phyloP scores from a whole-genome alignment of 2,329 filamentous ascomycete genomes.

The Cercospora janseana region DNA sequence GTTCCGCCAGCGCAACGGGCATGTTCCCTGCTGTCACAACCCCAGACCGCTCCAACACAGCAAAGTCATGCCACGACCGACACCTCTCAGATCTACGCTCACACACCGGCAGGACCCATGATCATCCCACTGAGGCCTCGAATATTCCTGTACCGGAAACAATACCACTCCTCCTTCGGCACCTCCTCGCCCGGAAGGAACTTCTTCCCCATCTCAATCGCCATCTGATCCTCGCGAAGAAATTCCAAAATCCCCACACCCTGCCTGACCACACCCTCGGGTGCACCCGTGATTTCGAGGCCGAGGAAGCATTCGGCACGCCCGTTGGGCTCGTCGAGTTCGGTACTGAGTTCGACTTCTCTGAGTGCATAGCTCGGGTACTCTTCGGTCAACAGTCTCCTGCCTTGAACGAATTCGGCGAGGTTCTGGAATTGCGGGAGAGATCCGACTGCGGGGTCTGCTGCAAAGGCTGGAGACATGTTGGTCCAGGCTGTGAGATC shows the following conservation, averaged over 20 bases:
- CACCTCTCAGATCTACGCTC: too few species aligned
- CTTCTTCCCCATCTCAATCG: not conserved
- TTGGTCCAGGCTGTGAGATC: not conserved
- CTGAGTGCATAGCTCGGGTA: slow-evolving; percentile 4
- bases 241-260: slow-evolving; percentile 10
- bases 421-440: slow-evolving; percentile 1
- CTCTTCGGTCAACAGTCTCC: not conserved
- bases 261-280: slow-evolving; percentile 13
- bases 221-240: slow-evolving; percentile 2
- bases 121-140: slow-evolving; percentile 9
- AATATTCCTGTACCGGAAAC: slow-evolving; percentile 6
- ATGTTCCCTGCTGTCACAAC: too few species aligned
- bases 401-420: not conserved
- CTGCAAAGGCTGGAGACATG: slow-evolving; percentile 3
- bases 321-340: slow-evolving; percentile 12
- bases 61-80: too few species aligned
- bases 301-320: slow-evolving; percentile 6
- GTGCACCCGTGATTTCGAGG: slow-evolving; percentile 5
- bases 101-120: not conserved
- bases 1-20: too few species aligned
- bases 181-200: not conserved
- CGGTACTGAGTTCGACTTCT: slow-evolving; percentile 9
- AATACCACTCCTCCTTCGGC: slow-evolving; percentile 5
- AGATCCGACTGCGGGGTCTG: not conserved
- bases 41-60: too few species aligned